Evolutionary conservation across 2,329 filamentous ascomycete species (phyloP), one percentile per base, ranked within the genome.

Genomic region (Leptographium flavum): DNA sequence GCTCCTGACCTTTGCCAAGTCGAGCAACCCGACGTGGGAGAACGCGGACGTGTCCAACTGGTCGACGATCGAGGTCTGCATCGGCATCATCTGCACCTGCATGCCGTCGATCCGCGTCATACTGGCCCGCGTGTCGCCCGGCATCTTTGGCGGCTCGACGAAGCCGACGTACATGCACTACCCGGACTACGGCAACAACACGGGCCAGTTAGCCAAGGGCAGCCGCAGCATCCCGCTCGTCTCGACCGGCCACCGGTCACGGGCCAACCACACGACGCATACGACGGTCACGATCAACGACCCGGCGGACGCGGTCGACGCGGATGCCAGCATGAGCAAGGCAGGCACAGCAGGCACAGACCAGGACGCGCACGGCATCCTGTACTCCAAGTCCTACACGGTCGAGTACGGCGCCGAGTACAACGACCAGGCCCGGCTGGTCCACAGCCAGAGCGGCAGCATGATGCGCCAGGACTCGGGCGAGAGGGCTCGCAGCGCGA

Each of bases 21-120:
- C 56, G 2, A 36, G n/a, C 8, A 61, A 62, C 43, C 51, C 56
- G 7, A 60, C 59, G 0, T 57, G 55, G 53, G 55, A 60, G 48
- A 52, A 58, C 41, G 51, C 36, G 22, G 19, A 56, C 8, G 58
- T 61, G 22, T 52, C 55, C 14, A 55, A 53, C 43, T 58, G 60
- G 59, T 61, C 58, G 15, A 58, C 56, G 3, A 54, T 63, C 27
- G 61, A 63, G 47, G 55, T 61, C 46, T 56, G 55, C 48, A 54
- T 60, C 25, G 57, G 58, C 48, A 56, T 60, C 47, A 58, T 62
- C 15, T 62, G 59, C 47, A 51, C 58, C 5, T 62, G 58, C 51
- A 56, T 63, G 56, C 60, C 60, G 1, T 48, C 55, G 1, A 25
- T 58, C 2, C 56, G 58, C 4, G 51, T 59, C 8, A 39, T 61